Conservation (phyloP, 305 asterid species). For the Plantago lanceolata region DNA sequence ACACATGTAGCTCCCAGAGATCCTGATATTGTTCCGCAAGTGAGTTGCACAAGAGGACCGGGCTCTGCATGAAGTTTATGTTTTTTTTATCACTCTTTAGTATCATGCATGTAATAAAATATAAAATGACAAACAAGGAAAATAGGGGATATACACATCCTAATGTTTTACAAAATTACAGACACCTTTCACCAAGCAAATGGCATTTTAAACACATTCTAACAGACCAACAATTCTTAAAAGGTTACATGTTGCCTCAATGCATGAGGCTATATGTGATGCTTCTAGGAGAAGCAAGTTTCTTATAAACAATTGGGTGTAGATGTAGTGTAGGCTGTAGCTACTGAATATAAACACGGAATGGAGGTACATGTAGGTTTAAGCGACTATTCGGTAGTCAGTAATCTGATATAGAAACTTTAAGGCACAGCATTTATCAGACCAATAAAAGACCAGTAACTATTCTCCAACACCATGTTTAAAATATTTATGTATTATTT, state of each 20-base stretch:
- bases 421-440: too few species aligned
- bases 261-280: too few species aligned
- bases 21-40: slow-evolving; percentile 90
- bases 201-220: neutral
- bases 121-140: slow-evolving; percentile 4
- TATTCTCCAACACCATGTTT: neutral
- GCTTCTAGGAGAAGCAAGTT: too few species aligned
- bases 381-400: too few species aligned
- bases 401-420: too few species aligned
- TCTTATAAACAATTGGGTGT: too few species aligned
- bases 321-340: too few species aligned
- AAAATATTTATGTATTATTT: neutral
- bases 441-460: neutral
- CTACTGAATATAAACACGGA: too few species aligned
- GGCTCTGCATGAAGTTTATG: slow-evolving; percentile 59
- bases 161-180: neutral
- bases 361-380: too few species aligned
- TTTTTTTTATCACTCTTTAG: slow-evolving; percentile 1
- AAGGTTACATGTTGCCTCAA: too few species aligned
- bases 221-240: too few species aligned
- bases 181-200: neutral
- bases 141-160: neutral
- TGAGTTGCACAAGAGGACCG: slow-evolving; percentile 82
- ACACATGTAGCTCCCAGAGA: slow-evolving; percentile 95
- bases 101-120: slow-evolving; percentile 18